Percentiles rank a stretch among this genome's conserved stretches.
Conservation (phyloP, 306 rosid species). For the Argentina anserina region DNA sequence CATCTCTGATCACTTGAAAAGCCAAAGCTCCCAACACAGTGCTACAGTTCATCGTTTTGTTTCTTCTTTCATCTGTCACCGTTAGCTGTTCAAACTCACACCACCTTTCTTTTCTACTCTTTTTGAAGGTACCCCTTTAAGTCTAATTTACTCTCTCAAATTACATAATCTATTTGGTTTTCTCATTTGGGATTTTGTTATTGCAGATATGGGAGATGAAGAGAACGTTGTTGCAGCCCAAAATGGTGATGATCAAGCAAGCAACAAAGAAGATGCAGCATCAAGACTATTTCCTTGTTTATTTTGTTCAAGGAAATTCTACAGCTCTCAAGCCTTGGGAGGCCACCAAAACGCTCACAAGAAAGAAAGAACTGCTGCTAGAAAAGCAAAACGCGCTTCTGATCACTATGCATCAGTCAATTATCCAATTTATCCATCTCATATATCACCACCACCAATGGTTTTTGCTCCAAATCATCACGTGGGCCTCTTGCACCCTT, state of each 20-base stretch:
- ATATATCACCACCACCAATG: slow-evolving; percentile 24
- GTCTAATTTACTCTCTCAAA: neutral
- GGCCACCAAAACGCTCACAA: slow-evolving; percentile 96
- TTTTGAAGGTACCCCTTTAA: slow-evolving; percentile 18
- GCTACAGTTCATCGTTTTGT: neutral
- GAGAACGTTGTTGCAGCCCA: slow-evolving; percentile 18
- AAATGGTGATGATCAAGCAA: slow-evolving; percentile 19
- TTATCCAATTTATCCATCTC: slow-evolving; percentile 25
- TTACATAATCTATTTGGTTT: neutral
- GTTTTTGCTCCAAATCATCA: slow-evolving; percentile 45
- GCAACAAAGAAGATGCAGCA: slow-evolving; percentile 28
- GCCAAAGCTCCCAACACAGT: slow-evolving; percentile 11
- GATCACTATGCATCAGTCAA: slow-evolving; percentile 21
- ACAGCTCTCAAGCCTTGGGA: slow-evolving; percentile 82
- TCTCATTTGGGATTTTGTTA: neutral
- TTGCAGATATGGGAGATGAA: slow-evolving; percentile 43
- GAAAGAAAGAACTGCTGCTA: slow-evolving; percentile 72
- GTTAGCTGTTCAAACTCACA: neutral
- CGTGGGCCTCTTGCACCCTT: slow-evolving; percentile 36
- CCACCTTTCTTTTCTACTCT: slow-evolving; percentile 16
- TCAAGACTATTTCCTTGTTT: slow-evolving; percentile 65
- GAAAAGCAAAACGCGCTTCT: slow-evolving; percentile 50
- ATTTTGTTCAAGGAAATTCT: slow-evolving; percentile 74
- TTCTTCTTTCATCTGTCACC: slow-evolving; percentile 4
- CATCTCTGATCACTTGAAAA: slow-evolving; percentile 34